Base-by-base conservation (phyloP, 495 filamentous ascomycete species). In the Eremomyces bilateralis region DNA sequence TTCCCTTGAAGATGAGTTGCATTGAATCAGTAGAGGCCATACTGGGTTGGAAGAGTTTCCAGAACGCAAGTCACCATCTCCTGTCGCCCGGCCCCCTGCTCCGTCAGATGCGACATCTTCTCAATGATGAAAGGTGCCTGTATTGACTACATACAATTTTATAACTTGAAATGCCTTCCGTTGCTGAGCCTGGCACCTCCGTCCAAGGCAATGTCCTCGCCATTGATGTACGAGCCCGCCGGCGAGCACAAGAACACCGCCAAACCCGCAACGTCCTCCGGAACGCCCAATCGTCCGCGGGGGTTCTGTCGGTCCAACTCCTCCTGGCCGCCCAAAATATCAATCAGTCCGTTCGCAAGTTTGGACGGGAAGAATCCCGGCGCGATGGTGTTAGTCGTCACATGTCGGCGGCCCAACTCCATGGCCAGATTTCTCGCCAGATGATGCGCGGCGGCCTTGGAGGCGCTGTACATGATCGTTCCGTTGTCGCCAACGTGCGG, bases 321-420 rank as follows among this genome's bases (percentile, higher is more conserved):
- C 33, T 52, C 30, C 25, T 48, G 33, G 5, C 54, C 57, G 27
- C 57, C 56, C 19, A 57, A 30, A 13, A 47, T 49, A 20, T 57
- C 50, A 19, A 60, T 60, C 36, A 60, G 44, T 3, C 52, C 56
- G 32, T 53, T 47, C 6, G 56, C 56, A 10, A 60, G 41, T 41
- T 59, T 58, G 18, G 53, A 55, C 10, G 55, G 56, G 40, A 58
- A 60, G 52, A 60, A 58, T 4, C 55, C 55, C 17, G 56, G 56
- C 2, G 53, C 56, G 10, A 60, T 47, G 1, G 53, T 50, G 34
- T 60, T 60, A 13, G 53, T 49, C 2, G 56, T 59, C 42, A 60
- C 56, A 32, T 59, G 52, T 15, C 50, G 33, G 6, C 53, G 54
- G 4, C 56, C 57, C 6, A 60, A 41, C 43, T 59, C 53, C n/a